A percentile compares a stretch with the other conserved stretches of the same genome.
These are phyloP conservation scores for Populus hybrid DNA, from an alignment of 441 rosid genomes.

Conservation along the genomic window DNA sequence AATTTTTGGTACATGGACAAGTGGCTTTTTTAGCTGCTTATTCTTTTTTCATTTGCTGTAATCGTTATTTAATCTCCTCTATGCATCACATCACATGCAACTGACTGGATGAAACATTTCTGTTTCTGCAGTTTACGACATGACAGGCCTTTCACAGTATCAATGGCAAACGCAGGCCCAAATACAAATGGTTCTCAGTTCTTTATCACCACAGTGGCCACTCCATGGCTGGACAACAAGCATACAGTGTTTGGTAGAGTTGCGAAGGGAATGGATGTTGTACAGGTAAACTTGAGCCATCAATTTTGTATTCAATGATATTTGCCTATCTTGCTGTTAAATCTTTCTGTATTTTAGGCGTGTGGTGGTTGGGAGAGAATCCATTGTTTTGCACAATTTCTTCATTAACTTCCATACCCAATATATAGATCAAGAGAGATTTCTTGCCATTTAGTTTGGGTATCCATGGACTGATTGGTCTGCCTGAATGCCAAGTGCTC, in stretches of 20 bases:
- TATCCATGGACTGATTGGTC: background rate
- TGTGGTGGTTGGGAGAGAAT: background rate
- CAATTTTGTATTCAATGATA: background rate
- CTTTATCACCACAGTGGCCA: constrained; percentile 94
- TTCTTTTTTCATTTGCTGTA: background rate
- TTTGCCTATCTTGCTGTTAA: background rate
- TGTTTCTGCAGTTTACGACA: constrained; percentile 68
- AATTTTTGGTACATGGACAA: background rate
- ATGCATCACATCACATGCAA: background rate
- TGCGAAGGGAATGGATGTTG: constrained; percentile 92
- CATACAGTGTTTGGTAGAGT: constrained; percentile 96
- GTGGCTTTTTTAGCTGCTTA: background rate
- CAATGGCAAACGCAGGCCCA: constrained; percentile 96
- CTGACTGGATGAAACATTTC: constrained; percentile 16
- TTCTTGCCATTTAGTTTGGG: background rate
- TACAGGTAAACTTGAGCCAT: constrained; percentile 56
- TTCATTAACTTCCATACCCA: background rate
- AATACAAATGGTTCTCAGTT: constrained; percentile 94
- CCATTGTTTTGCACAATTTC: background rate
- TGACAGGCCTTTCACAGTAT: constrained; percentile 88
- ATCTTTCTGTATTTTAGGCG: background rate
- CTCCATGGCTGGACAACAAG: constrained; percentile 97
- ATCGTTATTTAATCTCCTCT: background rate
- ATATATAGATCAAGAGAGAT: background rate
- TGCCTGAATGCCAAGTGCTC: background rate